These are phyloP conservation scores for Zygotorulaspora florentina DNA, from an alignment of 805 yeast genomes.

Conservation along the genomic window DNA sequence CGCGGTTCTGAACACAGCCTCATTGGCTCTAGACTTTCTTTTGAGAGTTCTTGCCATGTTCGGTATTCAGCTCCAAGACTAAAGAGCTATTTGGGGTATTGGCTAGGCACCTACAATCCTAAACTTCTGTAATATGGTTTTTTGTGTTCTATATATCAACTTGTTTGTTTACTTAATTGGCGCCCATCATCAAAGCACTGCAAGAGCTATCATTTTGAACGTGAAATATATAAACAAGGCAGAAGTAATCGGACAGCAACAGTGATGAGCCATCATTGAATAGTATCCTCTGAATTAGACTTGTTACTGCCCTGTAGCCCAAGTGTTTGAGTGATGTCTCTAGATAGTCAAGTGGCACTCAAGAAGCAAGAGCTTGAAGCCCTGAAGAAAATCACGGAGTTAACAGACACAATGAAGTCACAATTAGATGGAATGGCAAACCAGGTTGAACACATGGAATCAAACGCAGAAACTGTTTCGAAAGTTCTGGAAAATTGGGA, in stretches of 20 bases:
- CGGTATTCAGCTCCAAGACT: not conserved
- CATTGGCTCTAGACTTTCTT: conserved; percentile 5
- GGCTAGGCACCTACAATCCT: not conserved
- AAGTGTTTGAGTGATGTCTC: conserved; percentile 8
- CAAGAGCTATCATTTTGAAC: not conserved
- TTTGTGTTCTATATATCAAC: conserved; percentile 4
- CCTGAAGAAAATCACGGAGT: conserved; percentile 23
- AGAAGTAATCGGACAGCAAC: not conserved
- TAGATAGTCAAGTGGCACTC: conserved; percentile 16
- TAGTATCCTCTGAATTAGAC: not conserved
- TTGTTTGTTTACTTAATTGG: conserved; percentile 4
- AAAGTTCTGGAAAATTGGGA: conserved; percentile 32
- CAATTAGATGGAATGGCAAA: conserved; percentile 28
- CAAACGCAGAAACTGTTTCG: conserved; percentile 26
- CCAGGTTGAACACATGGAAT: conserved; percentile 25
- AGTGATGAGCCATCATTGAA: not conserved
- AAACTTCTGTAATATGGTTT: not conserved
- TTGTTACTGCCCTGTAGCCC: not conserved
- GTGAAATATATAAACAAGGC: not conserved
- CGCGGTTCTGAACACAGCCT: conserved; percentile 4
- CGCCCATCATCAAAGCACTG: not conserved
- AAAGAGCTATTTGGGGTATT: not conserved
- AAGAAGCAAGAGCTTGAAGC: conserved; percentile 28
- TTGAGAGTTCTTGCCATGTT: conserved; percentile 15
- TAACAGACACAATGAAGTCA: conserved; percentile 27